phyloP scores from a whole-genome alignment of 345 rosid genomes.

The Garcia nutans region DNA sequence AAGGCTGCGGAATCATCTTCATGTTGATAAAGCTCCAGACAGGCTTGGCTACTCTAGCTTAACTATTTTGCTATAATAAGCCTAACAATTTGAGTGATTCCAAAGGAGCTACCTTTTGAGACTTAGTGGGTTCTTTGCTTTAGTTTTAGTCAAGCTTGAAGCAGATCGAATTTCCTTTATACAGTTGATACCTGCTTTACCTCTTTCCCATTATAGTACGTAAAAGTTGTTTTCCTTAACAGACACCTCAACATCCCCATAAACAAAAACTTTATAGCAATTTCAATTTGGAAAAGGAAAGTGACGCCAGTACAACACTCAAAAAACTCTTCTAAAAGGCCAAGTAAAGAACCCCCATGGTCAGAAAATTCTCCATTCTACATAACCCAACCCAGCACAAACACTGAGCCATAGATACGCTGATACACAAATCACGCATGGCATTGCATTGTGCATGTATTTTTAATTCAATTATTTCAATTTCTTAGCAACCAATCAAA shows the following conservation, averaged over 20 bases:
- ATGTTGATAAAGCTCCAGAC: neutral
- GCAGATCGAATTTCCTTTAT: conserved; percentile 1
- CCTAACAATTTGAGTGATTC: conserved; percentile 10
- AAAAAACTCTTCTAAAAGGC: too few species aligned
- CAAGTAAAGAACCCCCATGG: neutral
- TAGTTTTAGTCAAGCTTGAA: conserved; percentile 12
- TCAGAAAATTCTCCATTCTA: neutral
- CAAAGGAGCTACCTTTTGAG: conserved; percentile 5
- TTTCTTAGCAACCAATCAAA: conserved; percentile 5
- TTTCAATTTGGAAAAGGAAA: neutral
- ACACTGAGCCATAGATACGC: neutral
- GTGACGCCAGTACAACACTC: neutral
- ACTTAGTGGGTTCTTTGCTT: conserved; percentile 17
- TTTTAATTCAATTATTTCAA: neutral
- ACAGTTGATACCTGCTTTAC: neutral
- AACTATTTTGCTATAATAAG: neutral
- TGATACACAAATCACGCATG: neutral
- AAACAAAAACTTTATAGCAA: neutral
- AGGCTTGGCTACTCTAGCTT: conserved; percentile 1
- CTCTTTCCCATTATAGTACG: neutral
- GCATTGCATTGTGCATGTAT: neutral
- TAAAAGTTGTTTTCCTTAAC: neutral
- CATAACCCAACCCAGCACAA: neutral
- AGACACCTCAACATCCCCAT: neutral
- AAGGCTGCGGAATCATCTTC: neutral